Percentiles rank a stretch among this genome's conserved stretches.
Evolutionary conservation across 1,284 basidiomycete genomes (phyloP).

Genomic region (Trichosporon inkin): DNA sequence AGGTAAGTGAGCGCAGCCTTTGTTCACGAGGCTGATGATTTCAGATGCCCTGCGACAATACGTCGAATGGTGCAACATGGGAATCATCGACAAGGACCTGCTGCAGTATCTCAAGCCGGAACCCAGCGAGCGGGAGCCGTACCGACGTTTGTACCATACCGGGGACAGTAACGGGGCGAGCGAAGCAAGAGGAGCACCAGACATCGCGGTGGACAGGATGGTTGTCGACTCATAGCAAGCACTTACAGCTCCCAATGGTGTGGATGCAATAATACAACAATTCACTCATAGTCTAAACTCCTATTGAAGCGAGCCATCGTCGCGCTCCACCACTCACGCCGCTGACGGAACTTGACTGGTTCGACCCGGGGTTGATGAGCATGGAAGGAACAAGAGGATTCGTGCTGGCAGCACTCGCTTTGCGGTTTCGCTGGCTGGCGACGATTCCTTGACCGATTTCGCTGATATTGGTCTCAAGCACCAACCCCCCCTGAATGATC

Average conservation of each 20-base stretch:
- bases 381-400: slow-evolving; percentile 44
- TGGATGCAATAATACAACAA: slow-evolving; percentile 21
- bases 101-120: slow-evolving; percentile 1
- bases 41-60: slow-evolving; percentile 18
- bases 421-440: slow-evolving; percentile 39
- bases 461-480: slow-evolving; percentile 95
- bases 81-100: slow-evolving; percentile 17
- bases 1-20: slow-evolving; percentile 29
- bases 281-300: slow-evolving; percentile 29
- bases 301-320: slow-evolving; percentile 45
- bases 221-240: slow-evolving; percentile 6
- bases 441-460: slow-evolving; percentile 62
- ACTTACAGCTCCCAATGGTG: too few species aligned
- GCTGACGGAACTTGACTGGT: slow-evolving; percentile 14
- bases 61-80: slow-evolving; percentile 16
- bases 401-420: slow-evolving; percentile 41
- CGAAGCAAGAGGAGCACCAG: neutral
- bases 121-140: neutral
- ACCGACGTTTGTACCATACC: slow-evolving; percentile 6
- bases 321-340: slow-evolving; percentile 33
- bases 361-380: slow-evolving; percentile 28
- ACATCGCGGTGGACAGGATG: neutral
- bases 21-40: neutral
- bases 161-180: slow-evolving; percentile 2
- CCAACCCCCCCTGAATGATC: slow-evolving; percentile 93